These are phyloP conservation scores for Paracoccidioides lutzii DNA, from an alignment of 2,329 filamentous ascomycete genomes.

Conservation along the genomic window DNA sequence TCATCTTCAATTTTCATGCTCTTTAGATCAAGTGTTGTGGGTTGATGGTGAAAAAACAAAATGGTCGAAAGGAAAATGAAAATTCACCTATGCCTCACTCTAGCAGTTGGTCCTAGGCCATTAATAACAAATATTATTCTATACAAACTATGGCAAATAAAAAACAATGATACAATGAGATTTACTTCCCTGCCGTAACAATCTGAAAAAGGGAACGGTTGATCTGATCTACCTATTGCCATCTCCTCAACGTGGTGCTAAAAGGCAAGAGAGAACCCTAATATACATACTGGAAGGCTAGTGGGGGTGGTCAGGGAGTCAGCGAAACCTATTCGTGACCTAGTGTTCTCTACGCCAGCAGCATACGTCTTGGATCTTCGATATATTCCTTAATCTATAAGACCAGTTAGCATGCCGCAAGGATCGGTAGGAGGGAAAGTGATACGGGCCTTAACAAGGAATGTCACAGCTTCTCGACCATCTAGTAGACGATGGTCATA, in stretches of 20 bases:
- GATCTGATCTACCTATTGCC: neutral
- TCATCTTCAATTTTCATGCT: too few species aligned
- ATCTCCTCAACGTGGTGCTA: neutral
- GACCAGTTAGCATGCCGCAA: constrained; percentile 6
- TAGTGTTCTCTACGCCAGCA: constrained; percentile 39
- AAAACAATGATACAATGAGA: neutral
- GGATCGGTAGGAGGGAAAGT: neutral
- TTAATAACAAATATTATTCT: too few species aligned
- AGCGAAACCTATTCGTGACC: neutral
- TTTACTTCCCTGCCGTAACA: neutral
- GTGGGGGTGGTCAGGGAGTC: neutral
- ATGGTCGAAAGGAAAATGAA: too few species aligned
- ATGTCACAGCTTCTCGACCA: constrained; percentile 88
- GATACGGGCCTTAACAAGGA: constrained; percentile 62
- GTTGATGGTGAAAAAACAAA: too few species aligned
- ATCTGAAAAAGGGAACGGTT: neutral
- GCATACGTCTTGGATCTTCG: constrained; percentile 87
- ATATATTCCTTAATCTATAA: constrained; percentile 77
- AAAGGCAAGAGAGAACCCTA: neutral
- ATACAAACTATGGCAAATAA: too few species aligned
- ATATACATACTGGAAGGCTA: neutral
- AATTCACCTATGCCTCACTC: too few species aligned
- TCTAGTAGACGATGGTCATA: constrained; percentile 96
- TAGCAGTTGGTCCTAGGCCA: too few species aligned
- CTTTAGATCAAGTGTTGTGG: too few species aligned